These are phyloP conservation scores for Pseudohalonectria lignicola DNA, from an alignment of 2,329 filamentous ascomycete genomes.

Conservation along the genomic window DNA sequence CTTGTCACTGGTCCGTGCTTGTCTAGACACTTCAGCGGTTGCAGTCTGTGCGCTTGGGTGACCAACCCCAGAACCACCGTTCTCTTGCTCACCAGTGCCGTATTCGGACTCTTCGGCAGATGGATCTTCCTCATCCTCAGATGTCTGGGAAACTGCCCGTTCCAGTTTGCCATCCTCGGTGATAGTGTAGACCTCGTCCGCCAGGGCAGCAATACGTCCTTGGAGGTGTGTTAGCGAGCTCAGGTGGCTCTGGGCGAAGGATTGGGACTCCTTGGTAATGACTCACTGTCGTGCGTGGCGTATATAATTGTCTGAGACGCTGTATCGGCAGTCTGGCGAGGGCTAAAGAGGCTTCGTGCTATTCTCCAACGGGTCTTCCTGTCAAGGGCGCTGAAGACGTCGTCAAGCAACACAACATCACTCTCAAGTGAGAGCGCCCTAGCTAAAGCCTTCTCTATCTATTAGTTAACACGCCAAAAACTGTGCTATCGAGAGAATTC, in stretches of 20 bases:
- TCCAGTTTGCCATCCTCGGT: neutral
- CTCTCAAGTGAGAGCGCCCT: neutral
- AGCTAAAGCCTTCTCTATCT: conserved; percentile 13
- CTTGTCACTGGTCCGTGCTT: conserved; percentile 2
- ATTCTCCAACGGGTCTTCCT: conserved; percentile 12
- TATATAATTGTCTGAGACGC: conserved; percentile 10
- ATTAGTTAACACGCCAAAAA: too few species aligned
- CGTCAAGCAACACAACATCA: conserved; percentile 19
- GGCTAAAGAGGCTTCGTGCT: conserved; percentile 16
- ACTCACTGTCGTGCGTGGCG: conserved; percentile 8
- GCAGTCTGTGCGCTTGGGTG: neutral
- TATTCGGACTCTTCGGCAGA: too few species aligned
- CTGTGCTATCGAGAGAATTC: conserved; percentile 4
- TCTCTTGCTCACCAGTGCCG: too few species aligned
- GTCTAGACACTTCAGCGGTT: neutral
- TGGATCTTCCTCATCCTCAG: too few species aligned
- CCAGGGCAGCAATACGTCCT: conserved; percentile 35
- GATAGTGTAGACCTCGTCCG: conserved; percentile 21
- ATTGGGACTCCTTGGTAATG: conserved; percentile 15
- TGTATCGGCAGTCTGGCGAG: too few species aligned
- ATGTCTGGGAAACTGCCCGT: too few species aligned
- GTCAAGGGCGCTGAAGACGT: conserved; percentile 24
- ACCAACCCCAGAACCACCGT: too few species aligned
- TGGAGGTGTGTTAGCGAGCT: too few species aligned
- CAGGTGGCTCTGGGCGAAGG: conserved; percentile 25